phyloP scores from a whole-genome alignment of 164 flowering plant species.

The Magnolia sinica region DNA sequence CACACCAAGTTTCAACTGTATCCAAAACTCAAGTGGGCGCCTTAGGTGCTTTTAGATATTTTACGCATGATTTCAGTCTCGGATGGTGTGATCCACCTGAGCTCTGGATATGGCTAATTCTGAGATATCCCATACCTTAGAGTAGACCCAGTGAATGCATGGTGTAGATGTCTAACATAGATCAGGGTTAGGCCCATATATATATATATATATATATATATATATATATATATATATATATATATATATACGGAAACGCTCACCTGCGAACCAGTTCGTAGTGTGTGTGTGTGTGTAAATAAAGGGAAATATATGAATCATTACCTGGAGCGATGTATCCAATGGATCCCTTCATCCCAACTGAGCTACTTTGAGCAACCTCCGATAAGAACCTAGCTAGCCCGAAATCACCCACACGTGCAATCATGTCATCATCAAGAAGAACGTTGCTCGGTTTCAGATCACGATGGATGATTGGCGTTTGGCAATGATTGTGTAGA shows the following conservation, averaged over 20 bases:
- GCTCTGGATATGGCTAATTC: too few relatives aligned
- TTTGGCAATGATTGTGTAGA: slow-evolving; percentile 4
- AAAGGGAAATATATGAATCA: background rate
- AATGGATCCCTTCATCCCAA: background rate
- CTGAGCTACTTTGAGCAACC: background rate
- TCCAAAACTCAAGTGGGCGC: too few relatives aligned
- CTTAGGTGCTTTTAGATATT: too few relatives aligned
- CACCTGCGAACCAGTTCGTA: too few relatives aligned
- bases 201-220: background rate
- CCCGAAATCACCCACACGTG: slow-evolving; percentile 12
- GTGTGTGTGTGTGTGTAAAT: background rate
- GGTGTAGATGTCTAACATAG: too few relatives aligned
- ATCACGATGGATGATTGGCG: slow-evolving; percentile 2
- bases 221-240: background rate
- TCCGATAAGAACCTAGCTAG: background rate
- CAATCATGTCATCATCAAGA: slow-evolving; percentile 5
- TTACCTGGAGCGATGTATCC: slow-evolving; percentile 6
- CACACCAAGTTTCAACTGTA: too few relatives aligned
- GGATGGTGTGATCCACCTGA: too few relatives aligned
- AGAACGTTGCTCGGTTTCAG: slow-evolving; percentile 12
- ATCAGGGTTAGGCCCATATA: too few relatives aligned
- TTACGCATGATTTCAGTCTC: too few relatives aligned
- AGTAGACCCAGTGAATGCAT: too few relatives aligned
- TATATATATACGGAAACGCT: too few relatives aligned
- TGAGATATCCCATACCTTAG: too few relatives aligned